Evolutionary conservation across 2,329 filamentous ascomycete species (phyloP).

Genomic region (Stemphylium lycopersici): DNA sequence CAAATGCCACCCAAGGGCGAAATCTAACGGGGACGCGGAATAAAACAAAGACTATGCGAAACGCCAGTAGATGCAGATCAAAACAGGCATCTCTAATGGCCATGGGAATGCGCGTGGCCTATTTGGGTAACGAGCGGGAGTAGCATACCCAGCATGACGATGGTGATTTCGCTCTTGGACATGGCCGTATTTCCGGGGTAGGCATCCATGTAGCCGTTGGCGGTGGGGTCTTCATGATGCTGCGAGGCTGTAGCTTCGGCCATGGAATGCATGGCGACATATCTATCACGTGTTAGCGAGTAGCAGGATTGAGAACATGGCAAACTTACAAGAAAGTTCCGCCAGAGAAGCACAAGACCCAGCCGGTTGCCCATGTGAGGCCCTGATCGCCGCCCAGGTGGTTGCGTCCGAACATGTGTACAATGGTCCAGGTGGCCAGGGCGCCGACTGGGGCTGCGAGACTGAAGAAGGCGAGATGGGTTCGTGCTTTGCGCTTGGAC

Average conservation of each 20-base stretch:
- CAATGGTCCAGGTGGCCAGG: slow-evolving; percentile 78
- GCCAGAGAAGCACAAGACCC: slow-evolving; percentile 91
- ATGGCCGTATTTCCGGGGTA: slow-evolving; percentile 59
- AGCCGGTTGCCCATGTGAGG: slow-evolving; percentile 87
- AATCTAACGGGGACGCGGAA: too few species aligned
- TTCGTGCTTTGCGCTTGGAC: slow-evolving; percentile 81
- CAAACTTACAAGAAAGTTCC: slow-evolving; percentile 88
- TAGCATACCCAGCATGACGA: slow-evolving; percentile 76
- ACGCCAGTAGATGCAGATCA: slow-evolving; percentile 19
- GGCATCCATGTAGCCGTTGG: slow-evolving; percentile 59
- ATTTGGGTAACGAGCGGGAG: slow-evolving; percentile 78
- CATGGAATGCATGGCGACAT: slow-evolving; percentile 99
- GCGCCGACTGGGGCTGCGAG: slow-evolving; percentile 88
- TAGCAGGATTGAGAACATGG: too few species aligned
- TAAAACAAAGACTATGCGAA: slow-evolving; percentile 2
- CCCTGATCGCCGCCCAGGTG: slow-evolving; percentile 63
- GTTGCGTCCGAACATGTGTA: slow-evolving; percentile 73
- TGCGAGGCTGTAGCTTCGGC: slow-evolving; percentile 67
- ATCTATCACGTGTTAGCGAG: slow-evolving; percentile 62
- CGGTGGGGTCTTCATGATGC: slow-evolving; percentile 43
- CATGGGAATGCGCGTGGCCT: slow-evolving; percentile 68
- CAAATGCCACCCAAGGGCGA: not conserved
- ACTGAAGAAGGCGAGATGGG: slow-evolving; percentile 89
- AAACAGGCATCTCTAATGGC: slow-evolving; percentile 2
- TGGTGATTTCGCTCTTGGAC: slow-evolving; percentile 61